Base-by-base conservation (phyloP, 192 early-diverging fungal species). In the Rhizophagus prolifer region DNA sequence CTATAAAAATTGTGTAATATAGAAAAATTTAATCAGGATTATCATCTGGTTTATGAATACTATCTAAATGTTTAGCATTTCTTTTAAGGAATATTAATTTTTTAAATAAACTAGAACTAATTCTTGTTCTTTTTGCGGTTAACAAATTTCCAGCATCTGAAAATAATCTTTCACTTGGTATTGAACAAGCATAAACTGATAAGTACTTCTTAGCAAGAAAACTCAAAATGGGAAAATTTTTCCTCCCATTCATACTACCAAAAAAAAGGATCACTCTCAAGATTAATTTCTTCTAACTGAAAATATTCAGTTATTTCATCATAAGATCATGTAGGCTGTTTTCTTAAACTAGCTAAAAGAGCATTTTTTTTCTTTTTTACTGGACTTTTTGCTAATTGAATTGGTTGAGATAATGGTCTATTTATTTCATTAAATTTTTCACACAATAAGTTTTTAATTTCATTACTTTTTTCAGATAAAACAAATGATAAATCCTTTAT, bases 71-170 rank as follows among this genome's bases (percentile, higher is more conserved):
- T n/a, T n/a, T n/a, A n/a, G 9, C 4, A 26, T 61, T 61, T 21
- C 31, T 13, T 67, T 67, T 41, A 36, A 31, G 30, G 30, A 67
- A 34, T 21, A 67, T 41, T 13, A 67, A 30, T 21, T 46, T 46
- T 23, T 62, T 62, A 9, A 62, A 23, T 62, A 62, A 36, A 19
- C 30, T 67, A 34, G 31, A 6, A 41, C 30, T 4, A 8, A 67
- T 41, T 30, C 65, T 23, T 9, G 31, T 31, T 67, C 34, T 67
- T 9, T 67, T 67, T 67, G 28, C 65, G 7, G 65, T 67, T 67
- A 67, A 30, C 7, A 41, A 44, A 30, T 67, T 67, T 44, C 65
- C 65, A 9, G 65, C 65, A 36, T 67, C 65, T 10, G 14, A 67
- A n/a, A 67, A 67, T 31, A 67, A n/a, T 31, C 65, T 38, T 44